These are phyloP conservation scores for Stemphylium beticola DNA, from an alignment of 2,329 filamentous ascomycete genomes.

Conservation along the genomic window DNA sequence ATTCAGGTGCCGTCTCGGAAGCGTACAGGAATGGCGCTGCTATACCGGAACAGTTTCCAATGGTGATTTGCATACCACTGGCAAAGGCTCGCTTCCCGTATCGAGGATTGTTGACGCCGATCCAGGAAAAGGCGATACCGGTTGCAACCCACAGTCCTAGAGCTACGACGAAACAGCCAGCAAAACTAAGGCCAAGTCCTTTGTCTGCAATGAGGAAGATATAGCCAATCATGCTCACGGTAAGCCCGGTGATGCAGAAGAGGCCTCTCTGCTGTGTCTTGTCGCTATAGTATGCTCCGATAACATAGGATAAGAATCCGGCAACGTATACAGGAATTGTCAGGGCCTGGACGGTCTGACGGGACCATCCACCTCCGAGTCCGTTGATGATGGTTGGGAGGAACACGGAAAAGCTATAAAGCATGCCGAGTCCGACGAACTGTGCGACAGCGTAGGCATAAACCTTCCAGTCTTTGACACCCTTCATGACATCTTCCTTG, in stretches of 20 bases:
- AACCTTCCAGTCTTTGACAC: constrained; percentile 48
- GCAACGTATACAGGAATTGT: constrained; percentile 42
- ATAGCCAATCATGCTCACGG: constrained; percentile 57
- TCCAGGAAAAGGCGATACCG: constrained; percentile 36
- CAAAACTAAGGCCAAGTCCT: constrained; percentile 27
- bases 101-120: constrained; percentile 37
- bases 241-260: constrained; percentile 31
- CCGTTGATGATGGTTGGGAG: constrained; percentile 40
- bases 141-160: constrained; percentile 36
- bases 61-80: constrained; percentile 45
- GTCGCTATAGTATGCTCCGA: constrained; percentile 33
- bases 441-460: constrained; percentile 55
- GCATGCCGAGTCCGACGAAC: constrained; percentile 32
- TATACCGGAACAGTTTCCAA: constrained; percentile 44
- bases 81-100: constrained; percentile 42
- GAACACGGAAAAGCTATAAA: constrained; percentile 37
- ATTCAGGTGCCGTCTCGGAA: constrained; percentile 18
- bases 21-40: constrained; percentile 33
- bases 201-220: constrained; percentile 45
- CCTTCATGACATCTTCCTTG: constrained; percentile 56
- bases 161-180: constrained; percentile 38
- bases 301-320: constrained; percentile 32
- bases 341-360: constrained; percentile 35
- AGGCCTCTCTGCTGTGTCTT: constrained; percentile 34
- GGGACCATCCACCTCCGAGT: constrained; percentile 32